Conservation (phyloP, 1,139 yeast genomes). For the Lodderomyces beijingensis region DNA sequence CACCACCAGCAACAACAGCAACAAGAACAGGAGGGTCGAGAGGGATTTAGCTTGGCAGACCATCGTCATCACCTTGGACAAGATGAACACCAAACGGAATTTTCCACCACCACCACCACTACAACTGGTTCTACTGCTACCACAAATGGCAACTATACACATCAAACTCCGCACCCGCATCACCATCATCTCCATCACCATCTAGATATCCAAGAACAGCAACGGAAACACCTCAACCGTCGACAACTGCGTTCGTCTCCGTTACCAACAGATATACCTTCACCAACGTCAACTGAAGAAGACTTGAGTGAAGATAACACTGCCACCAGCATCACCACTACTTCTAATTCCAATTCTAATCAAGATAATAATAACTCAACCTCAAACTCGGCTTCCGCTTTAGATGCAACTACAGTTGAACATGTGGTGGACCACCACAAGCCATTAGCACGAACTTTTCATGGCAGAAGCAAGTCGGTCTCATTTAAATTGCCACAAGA, state of each 20-base stretch:
- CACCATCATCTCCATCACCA: neutral
- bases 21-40: neutral
- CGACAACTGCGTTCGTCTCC: constrained; percentile 1
- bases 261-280: neutral
- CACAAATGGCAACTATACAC: no score
- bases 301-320: no score
- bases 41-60: neutral
- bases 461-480: constrained; percentile 19
- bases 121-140: no score
- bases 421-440: no score
- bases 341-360: no score
- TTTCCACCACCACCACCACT: no score
- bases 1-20: neutral
- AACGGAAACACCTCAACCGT: constrained; percentile 1
- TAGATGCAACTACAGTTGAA: no score
- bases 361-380: no score
- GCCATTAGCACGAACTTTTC: no score
- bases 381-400: no score
- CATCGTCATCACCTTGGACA: neutral
- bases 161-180: neutral
- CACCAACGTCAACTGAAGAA: neutral
- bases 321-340: constrained; percentile 1
- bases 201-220: no score
- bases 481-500: constrained; percentile 21
- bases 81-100: neutral